These are phyloP conservation scores for Blumeriella jaapii DNA, from an alignment of 2,329 filamentous ascomycete genomes.

Conservation along the genomic window DNA sequence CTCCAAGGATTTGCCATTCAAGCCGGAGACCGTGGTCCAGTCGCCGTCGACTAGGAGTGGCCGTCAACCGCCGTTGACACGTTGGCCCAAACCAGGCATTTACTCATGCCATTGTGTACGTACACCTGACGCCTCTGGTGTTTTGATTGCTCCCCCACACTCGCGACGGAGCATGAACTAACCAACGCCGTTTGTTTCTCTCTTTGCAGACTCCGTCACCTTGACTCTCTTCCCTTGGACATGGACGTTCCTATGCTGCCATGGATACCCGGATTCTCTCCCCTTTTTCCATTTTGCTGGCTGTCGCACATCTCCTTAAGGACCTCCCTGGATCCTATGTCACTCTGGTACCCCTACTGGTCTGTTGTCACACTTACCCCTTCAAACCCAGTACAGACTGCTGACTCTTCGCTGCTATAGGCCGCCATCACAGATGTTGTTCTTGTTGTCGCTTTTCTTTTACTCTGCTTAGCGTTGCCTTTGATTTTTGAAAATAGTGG, in stretches of 20 bases:
- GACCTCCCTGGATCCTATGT: neutral
- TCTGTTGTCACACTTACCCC: slow-evolving; percentile 17
- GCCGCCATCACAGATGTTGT: slow-evolving; percentile 12
- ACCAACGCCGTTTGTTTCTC: slow-evolving; percentile 16
- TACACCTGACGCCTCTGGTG: slow-evolving; percentile 22
- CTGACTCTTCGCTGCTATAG: slow-evolving; percentile 9
- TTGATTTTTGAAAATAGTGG: slow-evolving; percentile 15
- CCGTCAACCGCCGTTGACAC: slow-evolving; percentile 15
- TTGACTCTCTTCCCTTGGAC: neutral
- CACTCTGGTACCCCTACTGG: slow-evolving; percentile 9
- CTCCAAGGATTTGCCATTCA: neutral
- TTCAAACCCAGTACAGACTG: neutral
- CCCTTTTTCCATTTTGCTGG: too few species aligned
- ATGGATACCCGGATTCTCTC: neutral
- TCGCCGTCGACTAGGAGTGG: slow-evolving; percentile 5
- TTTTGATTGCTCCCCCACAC: slow-evolving; percentile 17
- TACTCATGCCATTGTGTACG: slow-evolving; percentile 25
- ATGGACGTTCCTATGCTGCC: neutral
- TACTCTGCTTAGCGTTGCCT: slow-evolving; percentile 12
- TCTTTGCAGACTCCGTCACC: slow-evolving; percentile 15
- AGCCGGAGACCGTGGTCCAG: neutral
- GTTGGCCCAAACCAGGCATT: slow-evolving; percentile 17
- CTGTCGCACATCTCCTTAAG: neutral
- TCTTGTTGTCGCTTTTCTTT: slow-evolving; percentile 12
- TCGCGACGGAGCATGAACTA: slow-evolving; percentile 23